A percentile compares a stretch with the other conserved stretches of the same genome.
Conservation (phyloP, 2,329 filamentous ascomycete species). For the Botrytis byssoidea region DNA sequence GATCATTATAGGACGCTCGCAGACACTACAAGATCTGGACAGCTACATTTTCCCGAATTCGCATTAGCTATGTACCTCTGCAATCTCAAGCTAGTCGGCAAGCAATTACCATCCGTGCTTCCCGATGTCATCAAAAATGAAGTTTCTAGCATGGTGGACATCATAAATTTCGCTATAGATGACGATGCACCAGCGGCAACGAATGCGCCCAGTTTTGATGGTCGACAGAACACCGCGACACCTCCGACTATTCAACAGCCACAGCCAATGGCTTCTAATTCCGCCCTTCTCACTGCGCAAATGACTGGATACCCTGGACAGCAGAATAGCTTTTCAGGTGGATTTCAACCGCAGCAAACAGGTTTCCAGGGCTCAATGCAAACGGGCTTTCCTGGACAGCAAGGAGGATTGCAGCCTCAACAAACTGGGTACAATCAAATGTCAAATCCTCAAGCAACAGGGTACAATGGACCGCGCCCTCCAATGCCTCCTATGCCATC, state of each 20-base stretch:
- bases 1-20: slow-evolving; percentile 68
- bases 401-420: slow-evolving; percentile 62
- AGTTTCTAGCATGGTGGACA: slow-evolving; percentile 99
- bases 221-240: slow-evolving; percentile 50
- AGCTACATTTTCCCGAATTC: slow-evolving; percentile 96
- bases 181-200: slow-evolving; percentile 63
- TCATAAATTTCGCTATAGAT: slow-evolving; percentile 89
- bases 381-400: slow-evolving; percentile 56
- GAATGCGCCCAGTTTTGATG: slow-evolving; percentile 71
- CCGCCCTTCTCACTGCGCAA: slow-evolving; percentile 61
- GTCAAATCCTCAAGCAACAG: slow-evolving; percentile 69
- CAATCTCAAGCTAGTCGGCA: slow-evolving; percentile 87
- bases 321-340: slow-evolving; percentile 46
- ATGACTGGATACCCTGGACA: slow-evolving; percentile 64
- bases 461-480: slow-evolving; percentile 76
- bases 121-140: slow-evolving; percentile 92
- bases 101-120: slow-evolving; percentile 69
- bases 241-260: slow-evolving; percentile 63
- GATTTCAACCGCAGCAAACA: slow-evolving; percentile 46
- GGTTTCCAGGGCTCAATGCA: slow-evolving; percentile 49
- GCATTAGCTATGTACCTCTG: slow-evolving; percentile 98
- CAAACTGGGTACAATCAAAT: slow-evolving; percentile 65
- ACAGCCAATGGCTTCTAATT: slow-evolving; percentile 71
- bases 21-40: slow-evolving; percentile 93
- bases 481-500: slow-evolving; percentile 84